Base-by-base conservation (phyloP, 768 basidiomycete species). In the Auricularia heimuer region DNA sequence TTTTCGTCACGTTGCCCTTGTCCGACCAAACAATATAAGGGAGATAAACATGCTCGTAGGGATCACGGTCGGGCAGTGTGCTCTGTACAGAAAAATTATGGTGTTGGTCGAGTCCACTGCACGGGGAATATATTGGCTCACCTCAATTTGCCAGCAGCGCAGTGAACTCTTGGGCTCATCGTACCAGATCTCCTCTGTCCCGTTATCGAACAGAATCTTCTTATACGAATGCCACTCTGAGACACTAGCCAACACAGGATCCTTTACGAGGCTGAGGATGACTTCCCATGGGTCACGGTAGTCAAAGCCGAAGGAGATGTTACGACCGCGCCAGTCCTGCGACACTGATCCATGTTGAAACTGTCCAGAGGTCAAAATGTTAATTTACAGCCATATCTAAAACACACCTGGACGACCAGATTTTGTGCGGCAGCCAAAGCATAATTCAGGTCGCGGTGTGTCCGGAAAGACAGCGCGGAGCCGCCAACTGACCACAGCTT, bases 261-360 rank as follows among this genome's bases (percentile, higher is more conserved):
- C 73, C 39, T 68, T 65, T 8, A 76, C 44, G 6, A 74, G 16
- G 2, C 34, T 63, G 3, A 71, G 33, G 10, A 73, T 69, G 62
- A 65, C 73, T 18, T 75, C 69, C 75, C 75, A 76, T 11, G 70
- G 72, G 66, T 75, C 72, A 1, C 68, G 70, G 63, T 74, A 76
- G 24, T 71, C 61, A 42, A 75, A 76, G 18, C 60, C 33, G 61
- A 71, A 71, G 34, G 66, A 44, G 16, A 44, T 8, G 16, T 16
- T 8, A 16, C 16, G 42, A 8, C 42, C 42, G 42, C 16, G 8
- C 42, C 42, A 44, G 10, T 44, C 42, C 42, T 44, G 10, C 8
- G 42, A 10, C 42, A 44, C 42, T 10, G 42, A 44, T 10, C 42
- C 42, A 44, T 8, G 16, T 16, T 44, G 42, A 16, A 44, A 44